These are phyloP conservation scores for Malassezia psittaci DNA, from an alignment of 1,284 basidiomycete genomes.

Conservation along the genomic window DNA sequence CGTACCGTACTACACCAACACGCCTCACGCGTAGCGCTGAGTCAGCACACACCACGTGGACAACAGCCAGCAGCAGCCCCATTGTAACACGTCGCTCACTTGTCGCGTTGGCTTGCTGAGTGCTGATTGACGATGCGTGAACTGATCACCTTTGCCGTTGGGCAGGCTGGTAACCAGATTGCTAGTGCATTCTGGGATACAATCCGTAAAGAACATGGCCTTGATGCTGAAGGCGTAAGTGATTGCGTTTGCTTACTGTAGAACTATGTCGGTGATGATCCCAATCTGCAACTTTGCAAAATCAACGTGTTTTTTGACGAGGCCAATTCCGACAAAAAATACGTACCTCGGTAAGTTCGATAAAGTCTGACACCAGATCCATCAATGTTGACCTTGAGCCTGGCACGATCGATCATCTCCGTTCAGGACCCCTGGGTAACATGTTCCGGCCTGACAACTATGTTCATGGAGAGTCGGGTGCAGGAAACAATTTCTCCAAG, in stretches of 20 bases:
- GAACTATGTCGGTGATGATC: constrained; percentile 39
- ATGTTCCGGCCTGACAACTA: constrained; percentile 83
- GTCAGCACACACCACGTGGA: constrained; percentile 9
- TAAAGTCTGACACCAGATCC: background rate
- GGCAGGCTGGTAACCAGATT: constrained; percentile 60
- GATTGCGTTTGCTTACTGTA: constrained; percentile 8
- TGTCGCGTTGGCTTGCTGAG: background rate
- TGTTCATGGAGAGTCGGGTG: constrained; percentile 53
- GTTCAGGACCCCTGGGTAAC: constrained; percentile 59
- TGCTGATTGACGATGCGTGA: constrained; percentile 10
- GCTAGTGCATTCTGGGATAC: constrained; percentile 45
- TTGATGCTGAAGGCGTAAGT: constrained; percentile 39
- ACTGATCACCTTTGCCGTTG: constrained; percentile 25
- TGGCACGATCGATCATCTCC: constrained; percentile 67
- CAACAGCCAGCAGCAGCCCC: background rate
- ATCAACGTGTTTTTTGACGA: constrained; percentile 47
- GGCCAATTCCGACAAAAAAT: constrained; percentile 39
- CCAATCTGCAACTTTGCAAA: constrained; percentile 27
- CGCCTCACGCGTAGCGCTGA: background rate
- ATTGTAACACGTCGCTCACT: background rate
- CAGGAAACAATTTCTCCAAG: constrained; percentile 89
- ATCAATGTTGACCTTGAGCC: constrained; percentile 68
- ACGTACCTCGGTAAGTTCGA: constrained; percentile 49
- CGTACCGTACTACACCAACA: background rate
- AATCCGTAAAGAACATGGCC: constrained; percentile 46